These are phyloP conservation scores for Crocinoboletus sp. DNA, from an alignment of 1,284 basidiomycete species.

Conservation along the genomic window DNA sequence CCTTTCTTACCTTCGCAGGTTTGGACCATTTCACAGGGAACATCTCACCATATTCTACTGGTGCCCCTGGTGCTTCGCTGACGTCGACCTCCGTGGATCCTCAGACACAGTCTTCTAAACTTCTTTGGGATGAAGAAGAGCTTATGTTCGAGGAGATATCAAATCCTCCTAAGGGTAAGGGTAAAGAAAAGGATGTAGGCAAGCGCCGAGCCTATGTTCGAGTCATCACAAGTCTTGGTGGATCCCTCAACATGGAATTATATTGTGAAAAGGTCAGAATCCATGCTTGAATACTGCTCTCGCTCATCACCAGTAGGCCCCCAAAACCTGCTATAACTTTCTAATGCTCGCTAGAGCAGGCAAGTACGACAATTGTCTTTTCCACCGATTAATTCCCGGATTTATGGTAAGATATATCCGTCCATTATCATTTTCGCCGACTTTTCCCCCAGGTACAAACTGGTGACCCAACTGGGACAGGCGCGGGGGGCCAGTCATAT, in stretches of 20 bases:
- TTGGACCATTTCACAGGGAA: slow-evolving; percentile 59
- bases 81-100: slow-evolving; percentile 92
- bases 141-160: slow-evolving; percentile 90
- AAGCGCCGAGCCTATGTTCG: slow-evolving; percentile 89
- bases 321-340: slow-evolving; percentile 98
- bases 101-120: slow-evolving; percentile 69
- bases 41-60: slow-evolving; percentile 85
- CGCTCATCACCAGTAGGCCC: slow-evolving; percentile 53
- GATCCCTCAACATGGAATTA: slow-evolving; percentile 85
- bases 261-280: slow-evolving; percentile 77
- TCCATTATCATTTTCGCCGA: too few species aligned
- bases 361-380: slow-evolving; percentile 86
- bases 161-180: slow-evolving; percentile 71
- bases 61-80: slow-evolving; percentile 87
- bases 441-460: slow-evolving; percentile 70
- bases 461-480: slow-evolving; percentile 96
- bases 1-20: slow-evolving; percentile 2
- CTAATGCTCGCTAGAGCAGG: slow-evolving; percentile 85
- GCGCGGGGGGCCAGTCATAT: slow-evolving; percentile 87
- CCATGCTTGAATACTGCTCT: not conserved
- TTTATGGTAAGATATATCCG: slow-evolving; percentile 76
- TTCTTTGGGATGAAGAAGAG: slow-evolving; percentile 92
- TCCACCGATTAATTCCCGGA: slow-evolving; percentile 93
- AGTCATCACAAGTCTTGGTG: slow-evolving; percentile 86
- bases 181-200: slow-evolving; percentile 88